Percentiles rank a stretch among this genome's conserved stretches.
Evolutionary conservation across 306 rosid genomes (phyloP).

Genomic region (Ammopiptanthus mongolicus): DNA sequence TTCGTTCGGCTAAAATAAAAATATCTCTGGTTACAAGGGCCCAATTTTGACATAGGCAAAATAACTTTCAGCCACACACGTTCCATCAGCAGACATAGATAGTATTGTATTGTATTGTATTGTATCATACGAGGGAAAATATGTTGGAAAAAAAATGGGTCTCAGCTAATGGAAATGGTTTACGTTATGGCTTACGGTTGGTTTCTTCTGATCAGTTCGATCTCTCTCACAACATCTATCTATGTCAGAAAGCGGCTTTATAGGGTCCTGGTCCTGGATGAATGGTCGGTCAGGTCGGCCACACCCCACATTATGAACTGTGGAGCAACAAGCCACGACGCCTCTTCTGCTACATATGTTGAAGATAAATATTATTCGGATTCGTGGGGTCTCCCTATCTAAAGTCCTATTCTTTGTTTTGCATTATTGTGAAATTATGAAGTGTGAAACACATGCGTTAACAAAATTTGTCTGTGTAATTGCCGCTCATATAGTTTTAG

Average conservation of each 20-base stretch:
- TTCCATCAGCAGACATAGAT: slow-evolving; percentile 19
- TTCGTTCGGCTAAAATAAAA: neutral
- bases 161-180: neutral
- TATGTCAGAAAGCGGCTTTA: neutral
- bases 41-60: neutral
- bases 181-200: neutral
- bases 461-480: neutral
- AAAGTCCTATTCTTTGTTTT: neutral
- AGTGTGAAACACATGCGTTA: neutral
- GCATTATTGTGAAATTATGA: neutral
- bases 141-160: neutral
- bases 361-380: slow-evolving; percentile 33
- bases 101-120: neutral
- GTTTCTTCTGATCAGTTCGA: neutral
- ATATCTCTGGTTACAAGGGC: neutral
- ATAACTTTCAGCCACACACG: slow-evolving; percentile 18
- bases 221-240: no score
- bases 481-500: neutral
- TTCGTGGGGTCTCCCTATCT: slow-evolving; percentile 11
- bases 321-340: neutral
- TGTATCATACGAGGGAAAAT: neutral
- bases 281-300: slow-evolving; percentile 24
- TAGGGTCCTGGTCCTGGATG: neutral
- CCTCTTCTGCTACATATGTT: neutral
- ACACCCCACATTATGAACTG: neutral